Evolutionary conservation across 768 basidiomycete genomes (phyloP), one percentile per base, ranked within the genome.

Genomic region (Trametes gibbosa): DNA sequence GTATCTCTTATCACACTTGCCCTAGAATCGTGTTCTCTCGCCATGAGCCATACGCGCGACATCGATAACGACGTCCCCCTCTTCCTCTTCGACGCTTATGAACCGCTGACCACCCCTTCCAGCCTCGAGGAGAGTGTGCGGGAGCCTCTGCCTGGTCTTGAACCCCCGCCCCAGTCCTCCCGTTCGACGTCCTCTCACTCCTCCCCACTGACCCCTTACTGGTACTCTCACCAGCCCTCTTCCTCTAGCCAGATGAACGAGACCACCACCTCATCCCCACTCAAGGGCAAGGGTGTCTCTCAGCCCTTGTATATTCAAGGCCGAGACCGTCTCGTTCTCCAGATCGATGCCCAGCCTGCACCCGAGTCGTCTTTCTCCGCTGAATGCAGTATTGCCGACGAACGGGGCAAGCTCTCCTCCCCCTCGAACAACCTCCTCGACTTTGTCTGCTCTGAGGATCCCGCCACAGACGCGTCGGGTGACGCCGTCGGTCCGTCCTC

Each of bases 201-300:
- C 45, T 47, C 59, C 50, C 41, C 39, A 32, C 50, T 50, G 29
- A 41, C 40, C 25, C 53, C 46, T 41, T 42, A 39, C 50, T 47
- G 50, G 54, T 37, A 43, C 50, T 42, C 25, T 23, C 39, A 64
- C 19, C 34, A 58, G 5, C 13, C 45, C 32, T 47, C 58, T 32
- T 49, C 55, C 32, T 58, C 57, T 40, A 42, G 24, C 58, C 49
- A 39, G 17, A 66, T 66, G 63, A 50, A 47, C 56, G 43, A 29
- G 50, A 21, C 48, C 16, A 21, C 48, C 16, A 23, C 42, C 40
- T 53, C 49, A 7, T 51, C 66, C 21, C 63, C 67, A 21, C 75
- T 66, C 64, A 86, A 87, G 70, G 85, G 85, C 53, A 86, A 87
- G 70, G 76, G 73, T 40, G 74, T 78, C 43, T 77, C 82, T 24